Conservation (phyloP, 257 asterid genomes). For the Rubia yunnanensis region DNA sequence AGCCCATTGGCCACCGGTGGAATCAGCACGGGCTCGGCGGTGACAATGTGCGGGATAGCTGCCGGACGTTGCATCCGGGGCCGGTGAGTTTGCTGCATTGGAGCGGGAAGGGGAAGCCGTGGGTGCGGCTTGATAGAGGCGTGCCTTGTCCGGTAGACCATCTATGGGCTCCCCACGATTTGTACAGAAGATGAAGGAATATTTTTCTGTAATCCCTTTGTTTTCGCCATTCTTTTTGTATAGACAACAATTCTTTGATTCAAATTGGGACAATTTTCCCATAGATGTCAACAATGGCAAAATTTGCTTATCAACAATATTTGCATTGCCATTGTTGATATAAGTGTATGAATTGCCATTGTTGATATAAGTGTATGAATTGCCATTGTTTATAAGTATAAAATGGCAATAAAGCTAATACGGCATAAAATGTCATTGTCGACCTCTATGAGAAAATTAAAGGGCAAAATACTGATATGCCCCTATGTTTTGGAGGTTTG, state of each 20-base stretch:
- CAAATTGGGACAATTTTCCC: not conserved
- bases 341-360: too few relatives aligned
- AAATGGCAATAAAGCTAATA: too few relatives aligned
- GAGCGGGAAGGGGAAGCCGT: constrained; percentile 89
- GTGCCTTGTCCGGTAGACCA: constrained; percentile 51
- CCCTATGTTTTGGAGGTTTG: too few relatives aligned
- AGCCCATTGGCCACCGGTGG: constrained; percentile 57
- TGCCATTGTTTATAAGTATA: too few relatives aligned
- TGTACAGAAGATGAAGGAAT: constrained; percentile 13
- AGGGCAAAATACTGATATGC: too few relatives aligned
- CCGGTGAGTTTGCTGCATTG: constrained; percentile 73
- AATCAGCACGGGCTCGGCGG: constrained; percentile 83
- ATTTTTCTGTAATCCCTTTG: not conserved
- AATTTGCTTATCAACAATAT: too few relatives aligned
- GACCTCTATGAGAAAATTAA: too few relatives aligned
- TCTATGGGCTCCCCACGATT: constrained; percentile 61
- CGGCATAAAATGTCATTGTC: too few relatives aligned
- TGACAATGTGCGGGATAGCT: constrained; percentile 49
- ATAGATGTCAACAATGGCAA: too few relatives aligned
- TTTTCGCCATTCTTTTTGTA: constrained; percentile 11
- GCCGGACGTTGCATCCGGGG: constrained; percentile 61
- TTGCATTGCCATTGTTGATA: too few relatives aligned
- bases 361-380: too few relatives aligned
- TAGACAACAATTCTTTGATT: not conserved
- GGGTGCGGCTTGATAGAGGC: constrained; percentile 59